phyloP scores from a whole-genome alignment of 2,329 filamentous ascomycete species.

The Fusarium sp. region DNA sequence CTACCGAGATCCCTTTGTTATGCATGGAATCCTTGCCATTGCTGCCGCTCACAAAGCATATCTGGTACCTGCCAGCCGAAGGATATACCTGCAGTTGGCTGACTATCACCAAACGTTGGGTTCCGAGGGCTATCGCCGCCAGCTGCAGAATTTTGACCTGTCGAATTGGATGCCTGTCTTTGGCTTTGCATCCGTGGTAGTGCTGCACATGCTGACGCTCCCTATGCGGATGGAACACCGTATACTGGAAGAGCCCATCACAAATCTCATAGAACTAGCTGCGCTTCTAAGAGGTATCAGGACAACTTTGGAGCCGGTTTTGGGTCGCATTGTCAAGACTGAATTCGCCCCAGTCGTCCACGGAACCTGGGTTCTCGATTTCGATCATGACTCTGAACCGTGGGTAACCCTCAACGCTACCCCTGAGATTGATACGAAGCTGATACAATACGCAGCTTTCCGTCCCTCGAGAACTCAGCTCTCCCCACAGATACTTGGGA shows the following conservation, averaged over 20 bases:
- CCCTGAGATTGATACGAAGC: neutral
- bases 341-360: slow-evolving; percentile 41
- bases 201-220: slow-evolving; percentile 44
- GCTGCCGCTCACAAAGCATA: slow-evolving; percentile 47
- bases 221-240: slow-evolving; percentile 30
- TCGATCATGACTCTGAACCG: slow-evolving; percentile 17
- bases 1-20: slow-evolving; percentile 43
- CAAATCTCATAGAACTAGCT: slow-evolving; percentile 35
- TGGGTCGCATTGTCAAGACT: slow-evolving; percentile 32
- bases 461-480: slow-evolving; percentile 30
- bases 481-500: slow-evolving; percentile 39
- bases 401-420: neutral
- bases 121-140: slow-evolving; percentile 43
- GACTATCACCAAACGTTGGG: slow-evolving; percentile 46
- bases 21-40: slow-evolving; percentile 46
- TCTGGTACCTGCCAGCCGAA: slow-evolving; percentile 38
- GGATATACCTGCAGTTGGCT: slow-evolving; percentile 41
- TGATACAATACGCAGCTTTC: slow-evolving; percentile 18
- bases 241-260: slow-evolving; percentile 33
- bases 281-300: slow-evolving; percentile 37
- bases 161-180: slow-evolving; percentile 48
- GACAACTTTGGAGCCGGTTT: slow-evolving; percentile 28
- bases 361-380: slow-evolving; percentile 28
- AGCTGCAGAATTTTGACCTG: slow-evolving; percentile 30
- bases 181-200: slow-evolving; percentile 53